These are phyloP conservation scores for Comarum palustre DNA, from an alignment of 306 rosid species.

Conservation along the genomic window DNA sequence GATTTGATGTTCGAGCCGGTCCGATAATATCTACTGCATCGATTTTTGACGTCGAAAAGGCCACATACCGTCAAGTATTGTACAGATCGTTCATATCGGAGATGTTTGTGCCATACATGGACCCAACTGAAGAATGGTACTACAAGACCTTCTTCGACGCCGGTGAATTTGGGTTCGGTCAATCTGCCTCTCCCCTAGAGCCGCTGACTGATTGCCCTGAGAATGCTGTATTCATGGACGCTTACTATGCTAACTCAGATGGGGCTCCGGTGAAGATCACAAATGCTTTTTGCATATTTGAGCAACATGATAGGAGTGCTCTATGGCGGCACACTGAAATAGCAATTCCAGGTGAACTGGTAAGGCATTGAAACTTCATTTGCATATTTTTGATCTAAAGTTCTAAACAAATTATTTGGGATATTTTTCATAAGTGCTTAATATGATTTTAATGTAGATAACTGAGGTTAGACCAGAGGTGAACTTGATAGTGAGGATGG, in stretches of 20 bases:
- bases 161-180: conserved; percentile 60
- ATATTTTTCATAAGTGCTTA: background rate
- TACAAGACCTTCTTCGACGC: conserved; percentile 45
- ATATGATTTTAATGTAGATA: conserved; percentile 33
- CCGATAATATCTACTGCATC: conserved; percentile 58
- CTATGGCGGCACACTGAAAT: conserved; percentile 71
- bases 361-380: conserved; percentile 5
- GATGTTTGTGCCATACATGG: conserved; percentile 60
- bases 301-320: conserved; percentile 42
- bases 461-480: conserved; percentile 51
- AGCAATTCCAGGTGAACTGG: conserved; percentile 23
- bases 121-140: conserved; percentile 60
- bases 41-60: conserved; percentile 45
- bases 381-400: background rate
- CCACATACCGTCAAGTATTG: conserved; percentile 39
- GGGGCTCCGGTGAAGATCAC: conserved; percentile 41
- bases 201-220: conserved; percentile 53
- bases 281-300: conserved; percentile 64
- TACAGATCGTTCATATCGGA: conserved; percentile 61
- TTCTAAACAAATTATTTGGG: no score
- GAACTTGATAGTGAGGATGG: conserved; percentile 52
- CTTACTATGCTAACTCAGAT: conserved; percentile 35
- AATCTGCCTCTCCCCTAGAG: conserved; percentile 37
- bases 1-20: conserved; percentile 48
- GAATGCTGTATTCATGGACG: conserved; percentile 52